Conservation (phyloP, 2,329 filamentous ascomycete genomes). For the Bipolaris sorokiniana region DNA sequence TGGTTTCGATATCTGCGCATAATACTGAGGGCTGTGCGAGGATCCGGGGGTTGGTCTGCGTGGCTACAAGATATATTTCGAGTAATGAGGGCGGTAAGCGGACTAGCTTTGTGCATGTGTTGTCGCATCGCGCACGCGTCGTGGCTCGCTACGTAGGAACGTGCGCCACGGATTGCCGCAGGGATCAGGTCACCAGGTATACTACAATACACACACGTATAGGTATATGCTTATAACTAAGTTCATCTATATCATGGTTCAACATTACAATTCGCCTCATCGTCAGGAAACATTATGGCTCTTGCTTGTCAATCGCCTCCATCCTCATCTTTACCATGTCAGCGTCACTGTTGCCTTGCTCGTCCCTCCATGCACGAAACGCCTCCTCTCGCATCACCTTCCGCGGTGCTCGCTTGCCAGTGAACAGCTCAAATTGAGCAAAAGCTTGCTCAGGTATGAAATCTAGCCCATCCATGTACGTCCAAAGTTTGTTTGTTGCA, state of each 20-base stretch:
- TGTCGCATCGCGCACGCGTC: conserved; percentile 32
- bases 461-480: conserved; percentile 76
- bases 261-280: conserved; percentile 2
- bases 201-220: neutral
- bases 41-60: neutral
- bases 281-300: conserved; percentile 28
- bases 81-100: conserved; percentile 5
- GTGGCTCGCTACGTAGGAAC: conserved; percentile 24
- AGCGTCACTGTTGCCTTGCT: conserved; percentile 39
- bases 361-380: conserved; percentile 45
- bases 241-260: neutral
- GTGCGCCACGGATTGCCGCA: conserved; percentile 27
- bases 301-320: conserved; percentile 45
- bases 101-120: conserved; percentile 22
- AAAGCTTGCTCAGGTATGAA: conserved; percentile 79
- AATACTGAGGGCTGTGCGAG: conserved; percentile 11
- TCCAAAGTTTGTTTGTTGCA: conserved; percentile 69
- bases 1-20: conserved; percentile 21
- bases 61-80: conserved; percentile 8
- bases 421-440: conserved; percentile 82
- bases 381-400: conserved; percentile 73
- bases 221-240: neutral
- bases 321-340: conserved; percentile 43
- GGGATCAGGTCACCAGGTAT: conserved; percentile 8
- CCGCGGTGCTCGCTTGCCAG: conserved; percentile 73